These are phyloP conservation scores for Raphanus sativus DNA, from an alignment of 345 rosid species.

Conservation along the genomic window DNA sequence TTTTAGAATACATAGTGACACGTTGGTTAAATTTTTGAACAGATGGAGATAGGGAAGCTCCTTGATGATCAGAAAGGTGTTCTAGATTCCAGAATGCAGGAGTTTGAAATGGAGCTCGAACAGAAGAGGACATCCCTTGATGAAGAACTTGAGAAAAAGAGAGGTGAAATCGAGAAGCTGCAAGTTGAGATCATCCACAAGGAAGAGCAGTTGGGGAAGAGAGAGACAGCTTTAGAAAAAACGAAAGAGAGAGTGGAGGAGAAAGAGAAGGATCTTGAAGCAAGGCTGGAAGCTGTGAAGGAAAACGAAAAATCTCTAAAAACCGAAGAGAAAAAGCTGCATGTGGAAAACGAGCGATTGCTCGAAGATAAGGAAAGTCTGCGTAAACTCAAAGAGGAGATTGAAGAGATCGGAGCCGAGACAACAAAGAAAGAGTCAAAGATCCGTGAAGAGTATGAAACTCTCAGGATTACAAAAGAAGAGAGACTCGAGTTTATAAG, in stretches of 20 bases:
- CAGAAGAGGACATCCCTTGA: conserved; percentile 59
- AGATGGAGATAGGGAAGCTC: conserved; percentile 67
- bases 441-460: conserved; percentile 57
- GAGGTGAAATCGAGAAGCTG: conserved; percentile 45
- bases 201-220: conserved; percentile 54
- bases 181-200: conserved; percentile 53
- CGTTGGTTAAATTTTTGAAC: conserved; percentile 14
- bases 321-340: conserved; percentile 61
- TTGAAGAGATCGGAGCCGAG: conserved; percentile 62
- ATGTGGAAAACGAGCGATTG: conserved; percentile 52
- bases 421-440: conserved; percentile 56
- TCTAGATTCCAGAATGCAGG: conserved; percentile 52
- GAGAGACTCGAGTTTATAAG: conserved; percentile 68
- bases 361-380: conserved; percentile 54
- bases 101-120: conserved; percentile 60
- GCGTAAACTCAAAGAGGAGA: conserved; percentile 56
- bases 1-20: neutral
- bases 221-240: conserved; percentile 54
- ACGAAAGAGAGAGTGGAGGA: conserved; percentile 55
- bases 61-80: conserved; percentile 63
- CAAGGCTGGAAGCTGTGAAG: conserved; percentile 51
- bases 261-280: conserved; percentile 71
- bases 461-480: conserved; percentile 51
- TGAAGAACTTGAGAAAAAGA: conserved; percentile 55
- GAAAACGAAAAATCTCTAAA: conserved; percentile 58